Evolutionary conservation across 2,329 filamentous ascomycete species (phyloP), one percentile per base, ranked within the genome.

Genomic region (Apiospora marii): DNA sequence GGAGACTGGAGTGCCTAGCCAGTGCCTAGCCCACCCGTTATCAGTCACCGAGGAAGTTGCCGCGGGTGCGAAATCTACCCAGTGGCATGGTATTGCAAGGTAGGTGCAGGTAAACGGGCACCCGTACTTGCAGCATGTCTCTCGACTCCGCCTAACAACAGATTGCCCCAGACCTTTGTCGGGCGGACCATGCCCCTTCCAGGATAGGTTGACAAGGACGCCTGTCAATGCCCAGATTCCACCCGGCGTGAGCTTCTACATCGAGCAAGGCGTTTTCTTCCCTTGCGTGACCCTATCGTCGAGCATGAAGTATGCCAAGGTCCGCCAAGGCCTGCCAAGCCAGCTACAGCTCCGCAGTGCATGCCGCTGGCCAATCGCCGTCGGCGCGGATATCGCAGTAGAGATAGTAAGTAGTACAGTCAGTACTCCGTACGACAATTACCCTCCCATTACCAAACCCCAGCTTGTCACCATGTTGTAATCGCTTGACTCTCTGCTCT

Each of bases 261-360:
- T 69, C 24, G 44, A 49, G 67, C 44, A 46, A 69, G 34, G 67
- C 44, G 67, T 48, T 22, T 19, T 37, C 27, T 30, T 37, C 53
- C 53, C 53, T 61, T 37, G 53, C 27, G 19, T 30, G 53, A 37
- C 19, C 34, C 44, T 69, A 69, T 69, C 67, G 67, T 44, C 5
- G 27, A 22, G 12, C 37, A 37, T 48, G 44, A 41, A 49, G 27
- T 16, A 16, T 24, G 68, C 68, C 68, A 70, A 58, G 68, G 1
- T 1, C 3, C 19, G 68, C 68, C 68, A 70, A 70, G 68, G 19
- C 8, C 34, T n/a, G 67, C 72, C 70, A 73, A 72, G 70, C 61
- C 48, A 49, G 67, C 44, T 37, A 49, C 12, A 4, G 44, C 3
- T 48, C n/a, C 44, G 34, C 68, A 22, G 14, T 24, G n/a, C n/a